These are phyloP conservation scores for Glaciozyma antarctica DNA, from an alignment of 768 basidiomycete genomes.

Conservation along the genomic window DNA sequence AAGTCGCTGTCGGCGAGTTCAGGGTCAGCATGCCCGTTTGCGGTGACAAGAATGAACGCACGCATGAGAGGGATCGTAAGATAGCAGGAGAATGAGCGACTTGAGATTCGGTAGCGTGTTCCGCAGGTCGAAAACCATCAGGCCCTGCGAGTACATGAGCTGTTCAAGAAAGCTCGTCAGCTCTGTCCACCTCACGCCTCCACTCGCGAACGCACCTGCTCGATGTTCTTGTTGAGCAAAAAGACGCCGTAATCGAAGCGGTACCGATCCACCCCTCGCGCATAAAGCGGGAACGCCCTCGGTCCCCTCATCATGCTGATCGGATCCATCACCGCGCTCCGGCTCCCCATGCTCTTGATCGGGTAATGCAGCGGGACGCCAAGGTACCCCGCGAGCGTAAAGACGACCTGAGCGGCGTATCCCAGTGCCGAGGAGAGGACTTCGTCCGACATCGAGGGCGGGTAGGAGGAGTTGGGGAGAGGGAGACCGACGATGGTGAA, in stretches of 20 bases:
- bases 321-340: slow-evolving; percentile 81
- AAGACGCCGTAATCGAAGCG: slow-evolving; percentile 97
- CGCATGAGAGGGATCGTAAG: slow-evolving; percentile 1
- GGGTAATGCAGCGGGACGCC: slow-evolving; percentile 74
- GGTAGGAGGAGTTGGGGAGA: slow-evolving; percentile 71
- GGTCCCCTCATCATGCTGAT: slow-evolving; percentile 94
- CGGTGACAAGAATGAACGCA: not conserved
- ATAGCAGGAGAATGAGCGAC: slow-evolving; percentile 72
- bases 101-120: slow-evolving; percentile 96
- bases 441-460: slow-evolving; percentile 74
- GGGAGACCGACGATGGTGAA: slow-evolving; percentile 79
- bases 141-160: slow-evolving; percentile 49
- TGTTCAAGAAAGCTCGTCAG: not conserved
- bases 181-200: not conserved
- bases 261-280: slow-evolving; percentile 89
- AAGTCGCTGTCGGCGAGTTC: not conserved
- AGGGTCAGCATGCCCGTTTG: not conserved
- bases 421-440: slow-evolving; percentile 80
- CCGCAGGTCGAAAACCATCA: slow-evolving; percentile 82
- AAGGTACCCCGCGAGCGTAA: slow-evolving; percentile 68
- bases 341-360: slow-evolving; percentile 77
- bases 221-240: slow-evolving; percentile 91
- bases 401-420: slow-evolving; percentile 76
- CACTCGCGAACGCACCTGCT: slow-evolving; percentile 54
- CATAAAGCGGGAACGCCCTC: slow-evolving; percentile 90